Evolutionary conservation across 2,329 filamentous ascomycete genomes (phyloP).

Genomic region (Penicillium brevicompactum): DNA sequence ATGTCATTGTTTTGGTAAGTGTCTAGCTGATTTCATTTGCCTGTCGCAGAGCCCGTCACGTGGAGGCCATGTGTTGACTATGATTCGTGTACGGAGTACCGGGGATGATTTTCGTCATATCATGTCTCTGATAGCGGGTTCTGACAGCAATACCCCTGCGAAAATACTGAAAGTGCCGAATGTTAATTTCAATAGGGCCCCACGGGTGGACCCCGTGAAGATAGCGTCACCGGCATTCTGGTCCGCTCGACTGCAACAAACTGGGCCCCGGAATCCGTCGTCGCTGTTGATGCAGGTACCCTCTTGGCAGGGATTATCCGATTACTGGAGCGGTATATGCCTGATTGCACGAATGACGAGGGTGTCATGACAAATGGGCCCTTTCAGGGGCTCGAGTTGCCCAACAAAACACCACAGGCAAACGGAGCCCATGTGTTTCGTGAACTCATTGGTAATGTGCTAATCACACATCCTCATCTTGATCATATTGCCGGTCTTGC

Average conservation of each 20-base stretch:
- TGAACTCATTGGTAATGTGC: slow-evolving; percentile 79
- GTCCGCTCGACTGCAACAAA: slow-evolving; percentile 77
- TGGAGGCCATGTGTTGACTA: slow-evolving; percentile 8
- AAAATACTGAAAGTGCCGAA: background rate
- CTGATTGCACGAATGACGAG: slow-evolving; percentile 27
- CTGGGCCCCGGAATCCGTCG: slow-evolving; percentile 79
- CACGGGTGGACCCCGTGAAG: slow-evolving; percentile 85
- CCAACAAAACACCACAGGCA: slow-evolving; percentile 65
- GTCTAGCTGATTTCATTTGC: slow-evolving; percentile 5
- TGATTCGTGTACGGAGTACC: background rate
- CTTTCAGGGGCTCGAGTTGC: slow-evolving; percentile 76
- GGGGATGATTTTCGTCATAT: background rate
- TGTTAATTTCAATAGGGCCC: slow-evolving; percentile 65
- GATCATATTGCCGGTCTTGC: slow-evolving; percentile 92
- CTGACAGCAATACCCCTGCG: slow-evolving; percentile 16
- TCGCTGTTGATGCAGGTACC: slow-evolving; percentile 93
- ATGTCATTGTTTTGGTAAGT: slow-evolving; percentile 75
- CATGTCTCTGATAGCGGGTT: slow-evolving; percentile 11
- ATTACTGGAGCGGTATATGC: slow-evolving; percentile 61
- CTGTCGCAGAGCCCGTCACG: slow-evolving; percentile 1
- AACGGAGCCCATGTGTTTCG: slow-evolving; percentile 82
- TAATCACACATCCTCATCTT: slow-evolving; percentile 96
- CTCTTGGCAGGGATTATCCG: slow-evolving; percentile 83
- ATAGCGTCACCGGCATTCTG: slow-evolving; percentile 85
- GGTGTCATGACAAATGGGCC: slow-evolving; percentile 60